Percentiles rank a stretch among this genome's conserved stretches.
These are phyloP conservation scores for Mollisiaceae sp. DNA, from an alignment of 2,329 filamentous ascomycete genomes.

Conservation along the genomic window DNA sequence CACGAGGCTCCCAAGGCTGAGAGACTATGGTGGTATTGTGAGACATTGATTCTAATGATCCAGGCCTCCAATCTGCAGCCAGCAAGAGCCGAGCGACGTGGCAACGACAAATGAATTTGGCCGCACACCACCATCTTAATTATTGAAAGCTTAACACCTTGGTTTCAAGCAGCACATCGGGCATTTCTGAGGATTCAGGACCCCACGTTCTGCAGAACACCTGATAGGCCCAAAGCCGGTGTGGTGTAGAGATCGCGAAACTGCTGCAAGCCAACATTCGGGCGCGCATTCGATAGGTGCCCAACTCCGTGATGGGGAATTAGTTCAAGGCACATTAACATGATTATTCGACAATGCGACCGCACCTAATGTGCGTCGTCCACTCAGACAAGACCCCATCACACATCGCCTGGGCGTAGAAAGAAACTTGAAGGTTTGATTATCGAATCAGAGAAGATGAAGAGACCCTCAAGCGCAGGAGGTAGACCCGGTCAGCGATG, in stretches of 20 bases:
- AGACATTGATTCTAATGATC: slow-evolving; percentile 6
- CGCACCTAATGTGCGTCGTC: slow-evolving; percentile 9
- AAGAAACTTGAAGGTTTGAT: slow-evolving; percentile 12
- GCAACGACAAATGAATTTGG: slow-evolving; percentile 12
- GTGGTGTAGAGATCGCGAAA: slow-evolving; percentile 9
- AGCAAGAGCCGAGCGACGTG: slow-evolving; percentile 11
- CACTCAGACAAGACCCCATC: slow-evolving; percentile 15
- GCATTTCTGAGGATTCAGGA: slow-evolving; percentile 15
- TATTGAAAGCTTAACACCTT: slow-evolving; percentile 10
- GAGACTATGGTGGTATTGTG: slow-evolving; percentile 7
- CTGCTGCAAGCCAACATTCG: slow-evolving; percentile 26
- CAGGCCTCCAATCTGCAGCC: slow-evolving; percentile 12
- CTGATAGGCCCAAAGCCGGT: slow-evolving; percentile 21
- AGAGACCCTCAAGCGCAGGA: not conserved
- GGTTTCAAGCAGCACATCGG: slow-evolving; percentile 21
- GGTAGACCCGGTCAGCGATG: not conserved
- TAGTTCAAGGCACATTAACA: slow-evolving; percentile 29
- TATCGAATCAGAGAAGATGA: not conserved
- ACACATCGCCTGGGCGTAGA: slow-evolving; percentile 7
- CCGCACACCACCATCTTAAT: slow-evolving; percentile 22
- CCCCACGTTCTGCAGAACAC: slow-evolving; percentile 17
- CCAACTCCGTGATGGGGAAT: slow-evolving; percentile 16
- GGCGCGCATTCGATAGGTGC: slow-evolving; percentile 24
- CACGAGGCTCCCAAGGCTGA: slow-evolving; percentile 12
- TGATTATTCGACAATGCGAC: slow-evolving; percentile 31